Base-by-base conservation (phyloP, 2,329 filamentous ascomycete species). In the Orbilia blumenaviensis region DNA sequence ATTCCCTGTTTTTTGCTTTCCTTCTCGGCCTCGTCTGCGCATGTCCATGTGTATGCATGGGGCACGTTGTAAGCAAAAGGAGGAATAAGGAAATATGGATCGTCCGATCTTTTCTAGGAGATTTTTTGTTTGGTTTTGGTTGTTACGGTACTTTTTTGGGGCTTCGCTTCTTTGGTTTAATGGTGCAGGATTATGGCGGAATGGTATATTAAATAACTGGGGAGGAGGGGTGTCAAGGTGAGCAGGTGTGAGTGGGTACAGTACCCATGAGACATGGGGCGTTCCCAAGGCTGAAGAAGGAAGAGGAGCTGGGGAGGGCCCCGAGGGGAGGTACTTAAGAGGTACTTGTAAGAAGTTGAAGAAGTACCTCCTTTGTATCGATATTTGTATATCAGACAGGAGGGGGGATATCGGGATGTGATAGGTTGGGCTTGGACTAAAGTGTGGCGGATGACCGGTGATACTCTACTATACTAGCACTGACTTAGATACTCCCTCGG, bases 61-160 rank as follows among this genome's bases (percentile, higher is more conserved):
- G 72, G 64, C 48, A 68, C 58, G 56, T 42, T 42, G 36, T n/a
- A n/a, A n/a, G n/a, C n/a, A n/a, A n/a, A n/a, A 44, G 29, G 16
- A 23, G 32, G 42, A 74, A 74, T 56, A 68, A 75, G 63, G 54
- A 75, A 68, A 67, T 48, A 66, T 69, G 64, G 72, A 69, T 76
- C 72, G 72, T 76, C 72, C 72, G 72, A 76, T 76, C 72, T 76
- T 76, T 76, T 74, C 56, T 63, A 71, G 66, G 66, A 71, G 66
- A 71, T 63, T 63, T 50, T 42, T 62, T 0, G 7, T 38, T 10
- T 12, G 14, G 4, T 25, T 36, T 48, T 61, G 7, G 10, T 34
- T 36, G 12, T 16, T 12, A 21, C 18, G 41, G 23, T 5, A 16
- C 12, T 34, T 21, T 34, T 46, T 25, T 7, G 36, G 36, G 12